phyloP scores from a whole-genome alignment of 2,329 filamentous ascomycete species.

The Phaeosphaeriaceae sp. region DNA sequence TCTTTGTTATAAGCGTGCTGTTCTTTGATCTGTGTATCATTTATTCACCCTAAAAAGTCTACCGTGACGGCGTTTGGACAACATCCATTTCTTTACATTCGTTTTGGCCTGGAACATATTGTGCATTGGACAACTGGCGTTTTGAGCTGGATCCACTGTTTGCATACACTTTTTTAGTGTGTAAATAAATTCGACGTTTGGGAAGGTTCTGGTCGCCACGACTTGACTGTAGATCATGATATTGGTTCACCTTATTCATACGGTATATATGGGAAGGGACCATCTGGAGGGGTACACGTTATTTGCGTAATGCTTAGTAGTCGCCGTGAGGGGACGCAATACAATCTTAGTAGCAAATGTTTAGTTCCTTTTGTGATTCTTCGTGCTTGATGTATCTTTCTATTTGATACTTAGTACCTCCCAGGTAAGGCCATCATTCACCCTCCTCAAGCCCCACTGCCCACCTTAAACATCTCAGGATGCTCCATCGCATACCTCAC shows the following conservation, averaged over 20 bases:
- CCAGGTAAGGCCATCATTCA: too few species aligned
- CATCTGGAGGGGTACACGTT: too few species aligned
- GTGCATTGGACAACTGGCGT: slow-evolving; percentile 16
- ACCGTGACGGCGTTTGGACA: slow-evolving; percentile 15
- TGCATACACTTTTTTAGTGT: not conserved
- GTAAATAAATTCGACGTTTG: not conserved
- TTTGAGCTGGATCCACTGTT: not conserved
- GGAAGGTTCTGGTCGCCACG: too few species aligned
- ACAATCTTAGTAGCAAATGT: not conserved
- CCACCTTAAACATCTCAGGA: slow-evolving; percentile 26
- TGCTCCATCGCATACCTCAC: slow-evolving; percentile 34
- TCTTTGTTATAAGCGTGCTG: too few species aligned
- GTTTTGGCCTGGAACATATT: slow-evolving; percentile 9
- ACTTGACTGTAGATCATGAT: too few species aligned
- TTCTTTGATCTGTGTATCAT: slow-evolving; percentile 8
- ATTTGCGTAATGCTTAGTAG: too few species aligned
- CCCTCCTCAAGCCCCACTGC: not conserved
- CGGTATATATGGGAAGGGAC: too few species aligned
- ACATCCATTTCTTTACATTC: slow-evolving; percentile 11
- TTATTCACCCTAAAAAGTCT: slow-evolving; percentile 14
- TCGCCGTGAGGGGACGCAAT: not conserved
- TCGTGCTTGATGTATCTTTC: too few species aligned
- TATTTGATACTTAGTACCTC: too few species aligned
- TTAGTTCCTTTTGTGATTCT: slow-evolving; percentile 1
- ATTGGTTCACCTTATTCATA: too few species aligned